These are phyloP conservation scores for Macrolepiota albuminosa DNA, from an alignment of 768 basidiomycete species.

Conservation along the genomic window DNA sequence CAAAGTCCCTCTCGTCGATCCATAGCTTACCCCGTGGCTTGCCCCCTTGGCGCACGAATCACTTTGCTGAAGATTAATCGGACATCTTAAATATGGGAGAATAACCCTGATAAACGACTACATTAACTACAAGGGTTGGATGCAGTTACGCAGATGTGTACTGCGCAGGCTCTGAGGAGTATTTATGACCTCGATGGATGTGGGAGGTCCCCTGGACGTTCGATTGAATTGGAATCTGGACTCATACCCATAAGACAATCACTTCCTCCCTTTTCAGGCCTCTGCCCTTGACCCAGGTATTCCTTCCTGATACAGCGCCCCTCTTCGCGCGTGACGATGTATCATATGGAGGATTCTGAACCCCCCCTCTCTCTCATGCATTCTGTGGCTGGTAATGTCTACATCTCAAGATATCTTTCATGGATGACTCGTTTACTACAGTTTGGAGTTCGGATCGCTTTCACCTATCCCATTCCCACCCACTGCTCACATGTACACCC, in stretches of 20 bases:
- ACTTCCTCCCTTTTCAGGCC: conserved; percentile 7
- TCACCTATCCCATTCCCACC: neutral
- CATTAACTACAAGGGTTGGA: neutral
- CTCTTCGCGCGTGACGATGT: neutral
- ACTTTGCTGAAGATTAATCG: conserved; percentile 3
- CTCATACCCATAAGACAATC: conserved; percentile 8
- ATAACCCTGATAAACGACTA: neutral
- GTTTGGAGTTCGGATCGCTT: neutral
- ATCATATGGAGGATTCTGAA: conserved; percentile 1
- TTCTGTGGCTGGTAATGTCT: conserved; percentile 7
- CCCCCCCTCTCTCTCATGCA: neutral
- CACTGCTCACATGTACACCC: neutral
- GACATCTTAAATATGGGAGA: neutral
- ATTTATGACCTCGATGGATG: conserved; percentile 15
- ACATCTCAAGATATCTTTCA: conserved; percentile 12
- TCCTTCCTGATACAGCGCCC: conserved; percentile 8
- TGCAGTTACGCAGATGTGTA: neutral
- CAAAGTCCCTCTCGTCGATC: conserved; percentile 11
- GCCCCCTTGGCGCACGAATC: conserved; percentile 10
- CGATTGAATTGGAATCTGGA: conserved; percentile 8
- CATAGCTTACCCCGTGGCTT: neutral
- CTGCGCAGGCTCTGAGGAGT: conserved; percentile 6
- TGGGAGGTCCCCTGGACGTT: conserved; percentile 9
- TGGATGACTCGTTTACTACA: conserved; percentile 8
- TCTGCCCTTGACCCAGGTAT: conserved; percentile 8